A percentile compares a stretch with the other conserved stretches of the same genome.
These are phyloP conservation scores for Pichia deserticola DNA, from an alignment of 805 yeast species.

Conservation along the genomic window DNA sequence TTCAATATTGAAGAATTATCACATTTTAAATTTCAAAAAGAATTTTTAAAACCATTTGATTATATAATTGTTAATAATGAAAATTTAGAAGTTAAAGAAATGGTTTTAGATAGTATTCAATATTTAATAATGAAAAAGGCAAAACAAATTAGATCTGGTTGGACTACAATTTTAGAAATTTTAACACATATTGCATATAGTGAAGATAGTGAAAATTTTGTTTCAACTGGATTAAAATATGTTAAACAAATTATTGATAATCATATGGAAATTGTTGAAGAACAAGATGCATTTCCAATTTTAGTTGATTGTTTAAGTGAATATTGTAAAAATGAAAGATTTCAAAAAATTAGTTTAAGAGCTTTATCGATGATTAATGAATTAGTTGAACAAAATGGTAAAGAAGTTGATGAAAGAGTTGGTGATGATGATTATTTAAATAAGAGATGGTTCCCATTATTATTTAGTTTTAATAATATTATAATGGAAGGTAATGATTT, in stretches of 20 bases:
- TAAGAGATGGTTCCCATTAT: constrained; percentile 79
- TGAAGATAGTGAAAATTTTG: constrained; percentile 50
- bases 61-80: constrained; percentile 64
- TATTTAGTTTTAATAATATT: constrained; percentile 77
- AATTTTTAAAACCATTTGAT: constrained; percentile 85
- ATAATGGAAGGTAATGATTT: constrained; percentile 91
- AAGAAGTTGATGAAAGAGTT: constrained; percentile 23
- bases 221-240: constrained; percentile 55
- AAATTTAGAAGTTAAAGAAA: constrained; percentile 66
- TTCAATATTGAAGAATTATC: constrained; percentile 90
- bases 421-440: constrained; percentile 34
- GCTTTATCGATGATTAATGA: constrained; percentile 67
- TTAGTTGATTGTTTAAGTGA: constrained; percentile 71
- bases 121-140: constrained; percentile 79
- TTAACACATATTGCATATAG: constrained; percentile 62
- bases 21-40: constrained; percentile 92
- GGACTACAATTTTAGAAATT: constrained; percentile 83
- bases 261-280: constrained; percentile 53
- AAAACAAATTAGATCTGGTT: constrained; percentile 76
- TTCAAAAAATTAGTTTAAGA: constrained; percentile 73
- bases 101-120: constrained; percentile 84
- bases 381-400: constrained; percentile 54
- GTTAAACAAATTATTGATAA: constrained; percentile 55
- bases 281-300: constrained; percentile 61
- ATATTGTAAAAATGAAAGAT: constrained; percentile 75